These are phyloP conservation scores for Cyanidium caldarium DNA, from an alignment of 23 red algal species.

Conservation along the genomic window DNA sequence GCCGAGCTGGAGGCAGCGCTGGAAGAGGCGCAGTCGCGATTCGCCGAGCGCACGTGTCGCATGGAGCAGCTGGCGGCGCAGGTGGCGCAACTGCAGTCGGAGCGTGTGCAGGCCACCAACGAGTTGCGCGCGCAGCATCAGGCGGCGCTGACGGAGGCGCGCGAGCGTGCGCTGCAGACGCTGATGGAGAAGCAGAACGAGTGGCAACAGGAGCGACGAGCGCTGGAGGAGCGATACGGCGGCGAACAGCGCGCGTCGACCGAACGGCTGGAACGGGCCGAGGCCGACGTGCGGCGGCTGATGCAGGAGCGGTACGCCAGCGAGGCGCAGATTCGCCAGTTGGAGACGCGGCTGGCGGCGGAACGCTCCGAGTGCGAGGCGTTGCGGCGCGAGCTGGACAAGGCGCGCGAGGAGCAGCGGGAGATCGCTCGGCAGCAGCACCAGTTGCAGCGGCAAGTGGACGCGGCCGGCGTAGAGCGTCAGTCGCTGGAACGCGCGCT, in stretches of 20 bases:
- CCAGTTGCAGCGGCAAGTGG: constrained; percentile 3
- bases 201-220: neutral
- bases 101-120: neutral
- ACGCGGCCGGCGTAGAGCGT: neutral
- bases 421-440: neutral
- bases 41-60: neutral
- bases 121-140: neutral
- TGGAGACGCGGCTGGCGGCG: neutral
- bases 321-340: constrained; percentile 5
- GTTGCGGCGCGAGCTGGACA: neutral
- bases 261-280: neutral
- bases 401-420: neutral
- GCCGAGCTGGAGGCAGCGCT: neutral
- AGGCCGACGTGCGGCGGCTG: neutral
- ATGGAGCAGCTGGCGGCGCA: neutral
- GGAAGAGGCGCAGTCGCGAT: neutral
- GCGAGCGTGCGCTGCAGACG: neutral
- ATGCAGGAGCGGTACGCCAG: neutral
- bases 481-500: neutral
- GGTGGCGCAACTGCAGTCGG: constrained; percentile 1
- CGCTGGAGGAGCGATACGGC: neutral
- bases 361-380: neutral
- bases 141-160: neutral
- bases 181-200: neutral
- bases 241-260: neutral